Base-by-base conservation (phyloP, 768 basidiomycete species). In the Collybia sp. region DNA sequence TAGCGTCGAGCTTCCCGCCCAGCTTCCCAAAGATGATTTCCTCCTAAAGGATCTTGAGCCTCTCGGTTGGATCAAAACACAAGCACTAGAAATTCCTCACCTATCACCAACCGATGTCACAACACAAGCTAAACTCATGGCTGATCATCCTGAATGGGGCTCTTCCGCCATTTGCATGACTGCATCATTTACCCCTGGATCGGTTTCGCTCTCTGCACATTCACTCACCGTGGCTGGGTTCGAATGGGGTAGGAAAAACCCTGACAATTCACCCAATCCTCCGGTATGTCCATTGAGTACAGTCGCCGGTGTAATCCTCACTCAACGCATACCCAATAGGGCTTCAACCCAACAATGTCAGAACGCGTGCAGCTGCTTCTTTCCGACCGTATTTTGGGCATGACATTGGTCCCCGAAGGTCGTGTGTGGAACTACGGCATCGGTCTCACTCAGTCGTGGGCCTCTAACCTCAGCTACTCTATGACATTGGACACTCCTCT, bases 331-430 rank as follows among this genome's bases (percentile, higher is more conserved):
- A 15, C 42, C 43, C 52, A 61, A 33, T 56, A 83, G 71, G 93
- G 95, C 35, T 99, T 95, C 73, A 98, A 95, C 66, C 91, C 93
- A n/a, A 90, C 89, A 54, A 97, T 97, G 95, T 95, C 93, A 1
- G 94, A 95, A 62, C 84, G 93, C 17, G 93, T 96, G 17, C 89
- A 92, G 64, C 75, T 98, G 30, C 73, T 98, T 47, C 72, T 98
- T 17, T 97, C 94, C 13, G 96, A 99, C 60, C 88, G 95, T 52
- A 85, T 99, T 53, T 77, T 98, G 12, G 96, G 94, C 17, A 93
- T 94, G 83, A 95, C 93, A 0, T 71, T 98, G 6, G 92, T 95
- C 13, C 93, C 90, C 1, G 93, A 88, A 63, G 96, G 95, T 53
- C 83, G 83, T 45, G 83, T 96, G 30, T 98, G 96, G 96, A 96